phyloP scores from a whole-genome alignment of 129 eudicot genomes.

The Smallanthus sonchifolius region DNA sequence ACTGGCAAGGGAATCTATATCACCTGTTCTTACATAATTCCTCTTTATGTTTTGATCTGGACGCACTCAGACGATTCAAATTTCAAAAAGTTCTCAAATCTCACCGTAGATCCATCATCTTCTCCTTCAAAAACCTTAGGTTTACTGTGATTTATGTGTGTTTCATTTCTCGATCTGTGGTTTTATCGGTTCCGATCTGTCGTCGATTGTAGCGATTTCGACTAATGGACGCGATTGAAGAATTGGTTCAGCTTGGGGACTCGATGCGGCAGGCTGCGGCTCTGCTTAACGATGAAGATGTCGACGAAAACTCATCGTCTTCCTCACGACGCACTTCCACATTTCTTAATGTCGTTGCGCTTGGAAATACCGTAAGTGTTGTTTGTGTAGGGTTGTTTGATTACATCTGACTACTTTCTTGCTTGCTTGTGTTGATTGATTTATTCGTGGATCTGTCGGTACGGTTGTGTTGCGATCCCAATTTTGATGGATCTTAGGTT shows the following conservation, averaged over 20 bases:
- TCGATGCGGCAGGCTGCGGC: constrained; percentile 98
- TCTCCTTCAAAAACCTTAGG: constrained; percentile 5
- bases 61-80: constrained; percentile 1
- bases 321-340: constrained; percentile 68
- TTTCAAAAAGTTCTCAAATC: constrained; percentile 18
- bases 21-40: not conserved
- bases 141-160: constrained; percentile 3
- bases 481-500: not conserved
- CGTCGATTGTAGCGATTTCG: not conserved
- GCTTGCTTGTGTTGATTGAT: constrained; percentile 5
- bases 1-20: not conserved
- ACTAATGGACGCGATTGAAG: constrained; percentile 95
- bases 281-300: constrained; percentile 86
- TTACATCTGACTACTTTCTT: not conserved
- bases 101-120: constrained; percentile 12
- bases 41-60: not conserved
- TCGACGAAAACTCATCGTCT: constrained; percentile 55
- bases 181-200: constrained; percentile 12
- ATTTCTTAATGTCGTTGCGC: constrained; percentile 86
- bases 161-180: constrained; percentile 30
- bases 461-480: constrained; percentile 14
- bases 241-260: constrained; percentile 75
- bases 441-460: constrained; percentile 38
- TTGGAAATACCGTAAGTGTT: constrained; percentile 88
- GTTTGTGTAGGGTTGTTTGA: not conserved